Base-by-base conservation (phyloP, 2,329 filamentous ascomycete genomes). In the Penicillium hordei region DNA sequence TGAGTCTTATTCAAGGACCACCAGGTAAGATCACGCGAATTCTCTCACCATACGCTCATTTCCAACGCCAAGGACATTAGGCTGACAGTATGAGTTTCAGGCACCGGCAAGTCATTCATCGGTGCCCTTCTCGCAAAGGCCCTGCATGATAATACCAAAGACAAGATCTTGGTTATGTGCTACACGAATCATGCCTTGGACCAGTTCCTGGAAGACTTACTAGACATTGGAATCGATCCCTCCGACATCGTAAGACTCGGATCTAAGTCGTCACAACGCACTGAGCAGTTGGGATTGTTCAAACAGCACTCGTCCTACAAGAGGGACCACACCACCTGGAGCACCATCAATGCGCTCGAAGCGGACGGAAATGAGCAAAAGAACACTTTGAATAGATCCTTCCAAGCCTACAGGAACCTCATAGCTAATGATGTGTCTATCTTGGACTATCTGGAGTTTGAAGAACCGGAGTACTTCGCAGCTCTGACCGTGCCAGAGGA, bases 41-140 rank as follows among this genome's bases (percentile, higher is more conserved):
- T 15, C 21, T 34, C 15, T 48, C 29, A n/a, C 9, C 25, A 13
- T 2, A 5, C 15, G 12, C 15, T 48, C 9, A 13, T 12, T 25
- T 23, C 9, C 5, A 34, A 19, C 36, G 6, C 8, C 34, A 38
- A 13, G 17, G 40, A 45, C 10, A n/a, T 43, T 12, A 31, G 25
- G 38, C 43, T 62, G n/a, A 61, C n/a, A 13, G 27, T 48, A 31
- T 53, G 36, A 48, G 19, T 53, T 48, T 21, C 45, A 86, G 86
- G 87, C 0, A 92, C 88, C 0, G 89, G 89, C 1, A 93, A 93
- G 63, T 90, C 88, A 0, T 90, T 90, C 60, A 82, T 90, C 3
- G 89, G 89, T 0, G 85, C 88, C 0, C 73, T 89, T 2, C 75
- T 87, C 1, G 82, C 84, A 0, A 86, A 86, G 52, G 70, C 78